Conservation (phyloP, 1,284 basidiomycete species). For the Naganishia sp. region DNA sequence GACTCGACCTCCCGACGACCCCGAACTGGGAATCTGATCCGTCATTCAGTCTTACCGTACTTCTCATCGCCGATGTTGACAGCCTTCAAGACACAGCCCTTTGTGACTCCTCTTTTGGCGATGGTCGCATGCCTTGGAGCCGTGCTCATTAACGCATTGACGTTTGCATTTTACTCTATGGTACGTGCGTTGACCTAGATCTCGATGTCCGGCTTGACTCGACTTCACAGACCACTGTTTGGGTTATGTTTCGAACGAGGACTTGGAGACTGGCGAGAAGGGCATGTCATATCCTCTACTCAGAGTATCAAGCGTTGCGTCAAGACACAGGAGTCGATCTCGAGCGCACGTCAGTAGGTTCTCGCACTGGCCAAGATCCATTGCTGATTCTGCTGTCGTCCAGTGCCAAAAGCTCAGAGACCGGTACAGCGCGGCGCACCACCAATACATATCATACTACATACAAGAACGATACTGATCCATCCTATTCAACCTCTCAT, state of each 20-base stretch:
- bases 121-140: conserved; percentile 1
- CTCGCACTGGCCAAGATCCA: neutral
- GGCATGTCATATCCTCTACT: conserved; percentile 1
- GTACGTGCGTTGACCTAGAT: neutral
- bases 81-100: conserved; percentile 5
- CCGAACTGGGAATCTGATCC: neutral
- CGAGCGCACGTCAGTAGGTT: neutral
- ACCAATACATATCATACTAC: too few relatives aligned
- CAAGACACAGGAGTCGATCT: neutral
- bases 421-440: too few relatives aligned
- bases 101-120: neutral
- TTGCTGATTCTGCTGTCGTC: neutral
- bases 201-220: too few relatives aligned
- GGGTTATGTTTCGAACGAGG: conserved; percentile 27
- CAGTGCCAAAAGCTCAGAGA: too few relatives aligned
- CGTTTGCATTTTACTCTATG: conserved; percentile 14
- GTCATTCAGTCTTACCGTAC: conserved; percentile 8
- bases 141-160: conserved; percentile 5
- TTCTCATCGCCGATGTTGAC: conserved; percentile 7
- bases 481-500: too few relatives aligned
- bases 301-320: conserved; percentile 10
- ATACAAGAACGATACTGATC: too few relatives aligned
- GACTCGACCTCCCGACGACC: neutral
- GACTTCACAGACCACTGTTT: conserved; percentile 20
- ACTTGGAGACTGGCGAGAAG: conserved; percentile 20